Conservation (phyloP, 2,329 filamentous ascomycete genomes). For the Chaetomiaceae sp. region DNA sequence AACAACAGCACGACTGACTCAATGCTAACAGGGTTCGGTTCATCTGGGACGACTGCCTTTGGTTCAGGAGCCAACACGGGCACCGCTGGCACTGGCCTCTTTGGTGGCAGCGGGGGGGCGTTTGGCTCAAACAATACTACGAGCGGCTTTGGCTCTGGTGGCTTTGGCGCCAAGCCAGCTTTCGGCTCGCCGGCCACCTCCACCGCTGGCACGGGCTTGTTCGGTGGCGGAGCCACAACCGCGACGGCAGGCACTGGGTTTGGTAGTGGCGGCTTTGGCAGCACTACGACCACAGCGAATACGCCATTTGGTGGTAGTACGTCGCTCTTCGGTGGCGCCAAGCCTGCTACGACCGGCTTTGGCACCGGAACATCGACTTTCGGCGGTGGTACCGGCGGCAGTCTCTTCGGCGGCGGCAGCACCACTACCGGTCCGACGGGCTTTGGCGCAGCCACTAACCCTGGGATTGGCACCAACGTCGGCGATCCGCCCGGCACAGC, state of each 20-base stretch:
- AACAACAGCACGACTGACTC: conserved; percentile 27
- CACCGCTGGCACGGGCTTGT: conserved; percentile 38
- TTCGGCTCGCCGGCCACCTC: conserved; percentile 43
- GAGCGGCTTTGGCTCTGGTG: conserved; percentile 15
- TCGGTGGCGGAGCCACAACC: conserved; percentile 34
- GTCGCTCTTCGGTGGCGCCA: conserved; percentile 47
- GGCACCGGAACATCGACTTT: conserved; percentile 37
- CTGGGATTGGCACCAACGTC: conserved; percentile 45
- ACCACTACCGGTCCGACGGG: conserved; percentile 17
- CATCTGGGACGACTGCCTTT: conserved; percentile 31
- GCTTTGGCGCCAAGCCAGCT: conserved; percentile 41
- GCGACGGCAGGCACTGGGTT: conserved; percentile 34
- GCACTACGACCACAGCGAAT: conserved; percentile 29
- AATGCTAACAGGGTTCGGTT: conserved; percentile 36
- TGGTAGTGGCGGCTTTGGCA: conserved; percentile 39
- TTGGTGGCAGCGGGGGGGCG: conserved; percentile 32
- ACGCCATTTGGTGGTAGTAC: conserved; percentile 35
- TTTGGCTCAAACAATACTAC: conserved; percentile 17
- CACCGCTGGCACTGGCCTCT: conserved; percentile 37
- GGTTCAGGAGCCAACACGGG: conserved; percentile 35
- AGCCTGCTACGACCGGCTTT: conserved; percentile 41
- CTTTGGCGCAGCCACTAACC: conserved; percentile 40
- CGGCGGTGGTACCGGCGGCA: conserved; percentile 34
- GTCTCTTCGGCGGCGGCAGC: conserved; percentile 19
- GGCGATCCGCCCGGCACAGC: conserved; percentile 64